A percentile compares a stretch with the other conserved stretches of the same genome.
phyloP scores from a whole-genome alignment of 2,329 filamentous ascomycete genomes.

The Lachnellula occidentalis region DNA sequence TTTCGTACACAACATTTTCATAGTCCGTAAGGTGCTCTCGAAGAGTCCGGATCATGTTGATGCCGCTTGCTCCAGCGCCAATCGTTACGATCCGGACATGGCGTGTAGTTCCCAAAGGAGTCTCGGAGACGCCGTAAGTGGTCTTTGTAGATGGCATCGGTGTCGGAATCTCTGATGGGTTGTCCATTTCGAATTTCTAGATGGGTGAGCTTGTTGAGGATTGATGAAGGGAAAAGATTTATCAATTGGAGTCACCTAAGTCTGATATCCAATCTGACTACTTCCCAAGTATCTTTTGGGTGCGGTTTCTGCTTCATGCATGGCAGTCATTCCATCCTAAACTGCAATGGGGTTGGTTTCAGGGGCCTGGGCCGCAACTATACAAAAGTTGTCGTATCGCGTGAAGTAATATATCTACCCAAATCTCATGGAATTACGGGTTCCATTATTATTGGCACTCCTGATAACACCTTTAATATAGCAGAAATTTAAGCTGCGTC shows the following conservation, averaged over 20 bases:
- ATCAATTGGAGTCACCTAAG: not conserved
- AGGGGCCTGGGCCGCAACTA: not conserved
- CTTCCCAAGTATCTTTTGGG: no score
- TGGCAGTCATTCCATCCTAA: no score
- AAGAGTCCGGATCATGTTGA: conserved; percentile 42
- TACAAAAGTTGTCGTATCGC: not conserved
- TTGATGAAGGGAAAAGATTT: not conserved
- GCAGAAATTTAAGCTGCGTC: not conserved
- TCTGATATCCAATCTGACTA: not conserved
- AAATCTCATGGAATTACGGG: no score
- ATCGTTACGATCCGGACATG: conserved; percentile 34
- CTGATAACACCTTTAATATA: not conserved
- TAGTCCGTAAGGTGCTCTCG: conserved; percentile 38
- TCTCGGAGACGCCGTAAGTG: conserved; percentile 7
- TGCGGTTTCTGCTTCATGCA: no score
- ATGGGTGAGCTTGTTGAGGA: not conserved
- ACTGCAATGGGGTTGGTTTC: not conserved
- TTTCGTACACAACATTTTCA: conserved; percentile 49
- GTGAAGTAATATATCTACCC: no score
- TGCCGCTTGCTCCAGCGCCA: conserved; percentile 43
- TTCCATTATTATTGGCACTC: not conserved
- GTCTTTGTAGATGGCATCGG: not conserved
- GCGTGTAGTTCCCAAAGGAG: conserved; percentile 9
- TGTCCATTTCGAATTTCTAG: not conserved
- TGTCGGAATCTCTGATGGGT: not conserved